These are phyloP conservation scores for Miamiensis avidus DNA, from an alignment of 169 alveolate genomes.

Conservation along the genomic window DNA sequence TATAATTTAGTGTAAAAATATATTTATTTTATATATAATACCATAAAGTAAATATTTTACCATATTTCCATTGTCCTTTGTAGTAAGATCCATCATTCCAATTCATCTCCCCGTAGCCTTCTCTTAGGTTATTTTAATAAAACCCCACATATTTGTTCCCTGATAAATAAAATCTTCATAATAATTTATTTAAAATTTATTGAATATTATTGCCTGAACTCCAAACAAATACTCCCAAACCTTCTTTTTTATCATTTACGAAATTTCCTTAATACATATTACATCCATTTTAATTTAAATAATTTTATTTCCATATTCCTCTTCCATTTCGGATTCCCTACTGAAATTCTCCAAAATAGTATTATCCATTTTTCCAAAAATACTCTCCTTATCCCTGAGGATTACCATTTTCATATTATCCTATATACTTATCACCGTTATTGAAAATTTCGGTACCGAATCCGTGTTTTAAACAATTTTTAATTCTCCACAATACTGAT, in stretches of 20 bases:
- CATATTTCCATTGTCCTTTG: slow-evolving; percentile 60
- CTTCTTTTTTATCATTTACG: slow-evolving; percentile 55
- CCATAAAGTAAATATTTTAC: too few species aligned
- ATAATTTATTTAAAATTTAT: too few species aligned
- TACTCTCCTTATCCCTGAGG: slow-evolving; percentile 73
- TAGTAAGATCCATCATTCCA: slow-evolving; percentile 63
- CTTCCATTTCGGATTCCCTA: too few species aligned
- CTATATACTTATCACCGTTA: slow-evolving; percentile 63
- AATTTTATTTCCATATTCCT: too few species aligned
- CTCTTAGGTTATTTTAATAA: slow-evolving; percentile 53
- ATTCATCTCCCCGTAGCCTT: slow-evolving; percentile 62
- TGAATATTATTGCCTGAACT: slow-evolving; percentile 58
- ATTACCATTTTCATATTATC: slow-evolving; percentile 63
- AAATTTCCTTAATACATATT: slow-evolving; percentile 61
- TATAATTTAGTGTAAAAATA: too few species aligned
- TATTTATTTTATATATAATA: too few species aligned
- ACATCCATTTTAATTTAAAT: slow-evolving; percentile 28
- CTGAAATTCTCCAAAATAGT: too few species aligned
- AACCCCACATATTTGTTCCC: slow-evolving; percentile 56
- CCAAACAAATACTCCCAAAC: slow-evolving; percentile 55
- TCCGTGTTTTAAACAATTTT: slow-evolving; percentile 48
- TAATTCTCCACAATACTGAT: too few species aligned
- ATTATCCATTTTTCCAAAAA: too few species aligned
- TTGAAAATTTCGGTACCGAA: slow-evolving; percentile 50
- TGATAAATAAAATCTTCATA: too few species aligned